Evolutionary conservation across 768 basidiomycete genomes (phyloP).

Genomic region (Peribolospora baueri): DNA sequence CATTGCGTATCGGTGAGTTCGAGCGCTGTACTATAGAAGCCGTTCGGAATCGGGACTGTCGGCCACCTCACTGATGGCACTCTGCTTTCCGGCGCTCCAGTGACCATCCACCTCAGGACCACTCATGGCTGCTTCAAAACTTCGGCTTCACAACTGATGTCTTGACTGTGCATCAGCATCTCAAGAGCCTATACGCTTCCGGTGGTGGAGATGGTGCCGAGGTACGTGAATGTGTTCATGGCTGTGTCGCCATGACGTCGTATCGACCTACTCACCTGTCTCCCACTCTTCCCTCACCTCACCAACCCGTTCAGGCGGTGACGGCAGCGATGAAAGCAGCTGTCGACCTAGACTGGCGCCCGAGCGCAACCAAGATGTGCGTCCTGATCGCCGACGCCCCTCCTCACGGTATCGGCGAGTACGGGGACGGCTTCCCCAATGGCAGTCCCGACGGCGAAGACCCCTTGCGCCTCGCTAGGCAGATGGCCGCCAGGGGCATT

Average conservation of each 20-base stretch:
- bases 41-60: background rate
- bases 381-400: slow-evolving; percentile 94
- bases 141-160: slow-evolving; percentile 90
- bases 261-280: too few relatives aligned
- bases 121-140: slow-evolving; percentile 55
- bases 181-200: slow-evolving; percentile 61
- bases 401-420: slow-evolving; percentile 68
- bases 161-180: slow-evolving; percentile 53
- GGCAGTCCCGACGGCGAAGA: slow-evolving; percentile 31
- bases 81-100: background rate
- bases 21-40: background rate
- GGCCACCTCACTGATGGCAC: background rate
- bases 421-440: slow-evolving; percentile 52
- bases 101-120: slow-evolving; percentile 92
- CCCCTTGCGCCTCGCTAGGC: slow-evolving; percentile 60
- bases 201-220: slow-evolving; percentile 72
- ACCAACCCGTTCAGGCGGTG: slow-evolving; percentile 30
- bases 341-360: slow-evolving; percentile 66
- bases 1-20: slow-evolving; percentile 46
- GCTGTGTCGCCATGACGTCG: too few relatives aligned
- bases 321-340: slow-evolving; percentile 77
- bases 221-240: too few relatives aligned
- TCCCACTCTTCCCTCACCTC: too few relatives aligned
- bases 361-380: slow-evolving; percentile 72
- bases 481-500: slow-evolving; percentile 76